These are phyloP conservation scores for Aureobasidium musti DNA, from an alignment of 2,329 filamentous ascomycete genomes.

Conservation along the genomic window DNA sequence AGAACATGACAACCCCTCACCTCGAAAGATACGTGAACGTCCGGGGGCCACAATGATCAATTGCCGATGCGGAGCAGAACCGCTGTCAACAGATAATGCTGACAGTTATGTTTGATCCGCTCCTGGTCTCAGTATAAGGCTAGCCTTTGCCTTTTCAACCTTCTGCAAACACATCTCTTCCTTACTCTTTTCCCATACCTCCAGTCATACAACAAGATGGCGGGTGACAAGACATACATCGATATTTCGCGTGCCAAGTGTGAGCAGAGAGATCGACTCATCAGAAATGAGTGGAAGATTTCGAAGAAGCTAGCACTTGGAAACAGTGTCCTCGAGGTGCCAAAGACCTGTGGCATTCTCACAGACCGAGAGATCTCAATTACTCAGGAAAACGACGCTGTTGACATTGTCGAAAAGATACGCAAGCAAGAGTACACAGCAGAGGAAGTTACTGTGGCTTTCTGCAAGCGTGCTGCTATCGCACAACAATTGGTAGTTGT, in stretches of 20 bases:
- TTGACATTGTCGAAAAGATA: constrained; percentile 43
- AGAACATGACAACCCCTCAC: not conserved
- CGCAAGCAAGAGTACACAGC: constrained; percentile 37
- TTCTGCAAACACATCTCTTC: not conserved
- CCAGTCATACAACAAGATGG: not conserved
- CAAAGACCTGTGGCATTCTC: constrained; percentile 54
- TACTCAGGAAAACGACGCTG: constrained; percentile 55
- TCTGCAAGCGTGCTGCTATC: constrained; percentile 44
- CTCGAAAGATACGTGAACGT: not conserved
- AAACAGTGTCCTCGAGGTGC: constrained; percentile 49
- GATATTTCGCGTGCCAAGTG: constrained; percentile 30
- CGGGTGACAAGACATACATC: constrained; percentile 25
- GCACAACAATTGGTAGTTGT: constrained; percentile 37
- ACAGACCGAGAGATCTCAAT: constrained; percentile 53
- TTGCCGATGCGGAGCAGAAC: not conserved
- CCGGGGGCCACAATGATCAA: not conserved
- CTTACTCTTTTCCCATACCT: not conserved
- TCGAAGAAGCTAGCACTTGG: constrained; percentile 12
- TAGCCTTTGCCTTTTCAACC: not conserved
- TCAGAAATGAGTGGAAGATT: constrained; percentile 31
- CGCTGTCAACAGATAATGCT: not conserved
- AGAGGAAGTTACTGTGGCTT: constrained; percentile 42
- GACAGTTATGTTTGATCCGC: not conserved
- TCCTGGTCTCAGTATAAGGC: not conserved
- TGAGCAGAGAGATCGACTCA: constrained; percentile 31